These are phyloP conservation scores for Fusarium hostae DNA, from an alignment of 2,329 filamentous ascomycete species.

Conservation along the genomic window DNA sequence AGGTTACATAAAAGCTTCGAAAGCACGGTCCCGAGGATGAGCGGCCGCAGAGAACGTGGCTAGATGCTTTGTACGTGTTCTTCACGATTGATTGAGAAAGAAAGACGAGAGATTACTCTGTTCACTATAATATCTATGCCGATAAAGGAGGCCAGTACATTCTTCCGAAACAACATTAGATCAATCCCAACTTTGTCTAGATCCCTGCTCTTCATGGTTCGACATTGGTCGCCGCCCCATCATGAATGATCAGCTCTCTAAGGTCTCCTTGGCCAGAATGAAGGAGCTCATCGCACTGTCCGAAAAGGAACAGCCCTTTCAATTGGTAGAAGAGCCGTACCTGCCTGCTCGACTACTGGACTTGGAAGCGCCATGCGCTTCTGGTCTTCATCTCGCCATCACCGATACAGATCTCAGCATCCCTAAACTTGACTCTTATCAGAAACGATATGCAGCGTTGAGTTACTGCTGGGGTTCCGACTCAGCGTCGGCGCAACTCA, in stretches of 20 bases:
- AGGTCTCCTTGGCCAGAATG: fast-evolving
- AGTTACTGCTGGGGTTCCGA: background rate
- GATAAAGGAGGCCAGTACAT: background rate
- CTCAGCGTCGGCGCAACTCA: background rate
- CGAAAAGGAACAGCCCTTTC: fast-evolving
- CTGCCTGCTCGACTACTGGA: background rate
- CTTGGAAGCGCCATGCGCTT: background rate
- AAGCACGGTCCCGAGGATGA: no score
- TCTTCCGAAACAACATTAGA: fast-evolving
- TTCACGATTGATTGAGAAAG: no score
- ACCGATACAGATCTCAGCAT: fast-evolving
- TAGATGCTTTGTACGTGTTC: no score
- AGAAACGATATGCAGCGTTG: background rate
- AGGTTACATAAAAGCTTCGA: no score
- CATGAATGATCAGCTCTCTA: background rate
- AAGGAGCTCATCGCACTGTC: background rate
- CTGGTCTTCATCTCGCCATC: background rate
- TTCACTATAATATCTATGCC: background rate
- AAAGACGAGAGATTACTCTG: background rate
- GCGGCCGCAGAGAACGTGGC: no score
- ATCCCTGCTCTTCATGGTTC: background rate
- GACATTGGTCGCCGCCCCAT: background rate
- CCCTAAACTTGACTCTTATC: fast-evolving
- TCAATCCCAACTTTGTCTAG: background rate
- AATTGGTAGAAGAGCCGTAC: fast-evolving